These are phyloP conservation scores for Brettanomyces sp. DNA, from an alignment of 805 yeast genomes.

Conservation along the genomic window DNA sequence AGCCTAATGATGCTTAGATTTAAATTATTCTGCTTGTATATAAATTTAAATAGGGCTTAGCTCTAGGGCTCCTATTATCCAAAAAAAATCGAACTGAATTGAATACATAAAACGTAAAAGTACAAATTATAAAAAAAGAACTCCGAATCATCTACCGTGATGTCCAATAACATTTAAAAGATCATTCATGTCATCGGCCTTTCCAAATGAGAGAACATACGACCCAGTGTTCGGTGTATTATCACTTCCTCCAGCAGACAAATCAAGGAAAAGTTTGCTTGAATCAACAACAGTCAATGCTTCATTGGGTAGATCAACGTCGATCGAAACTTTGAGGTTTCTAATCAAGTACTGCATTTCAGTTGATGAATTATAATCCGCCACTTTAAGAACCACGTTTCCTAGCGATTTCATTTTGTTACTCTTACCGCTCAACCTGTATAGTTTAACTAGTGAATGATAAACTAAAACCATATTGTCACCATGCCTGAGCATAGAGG, in stretches of 20 bases:
- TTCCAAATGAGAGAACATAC: neutral
- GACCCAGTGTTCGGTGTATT: neutral
- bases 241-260: neutral
- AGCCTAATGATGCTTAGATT: neutral
- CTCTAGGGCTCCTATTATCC: neutral
- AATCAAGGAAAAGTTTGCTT: neutral
- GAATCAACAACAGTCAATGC: neutral
- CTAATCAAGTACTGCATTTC: neutral
- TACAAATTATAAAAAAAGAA: neutral
- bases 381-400: neutral
- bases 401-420: neutral
- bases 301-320: neutral
- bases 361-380: neutral
- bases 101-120: neutral
- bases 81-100: neutral
- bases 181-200: neutral
- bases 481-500: neutral
- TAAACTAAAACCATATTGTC: slow-evolving; percentile 1
- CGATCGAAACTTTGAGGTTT: neutral
- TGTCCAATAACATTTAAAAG: neutral
- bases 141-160: neutral
- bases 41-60: neutral
- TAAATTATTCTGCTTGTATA: neutral
- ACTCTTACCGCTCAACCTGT: neutral
- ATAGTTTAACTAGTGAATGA: neutral